Evolutionary conservation across 1,139 yeast genomes (phyloP).

Genomic region (Zhuliangozyma blackwelliae): DNA sequence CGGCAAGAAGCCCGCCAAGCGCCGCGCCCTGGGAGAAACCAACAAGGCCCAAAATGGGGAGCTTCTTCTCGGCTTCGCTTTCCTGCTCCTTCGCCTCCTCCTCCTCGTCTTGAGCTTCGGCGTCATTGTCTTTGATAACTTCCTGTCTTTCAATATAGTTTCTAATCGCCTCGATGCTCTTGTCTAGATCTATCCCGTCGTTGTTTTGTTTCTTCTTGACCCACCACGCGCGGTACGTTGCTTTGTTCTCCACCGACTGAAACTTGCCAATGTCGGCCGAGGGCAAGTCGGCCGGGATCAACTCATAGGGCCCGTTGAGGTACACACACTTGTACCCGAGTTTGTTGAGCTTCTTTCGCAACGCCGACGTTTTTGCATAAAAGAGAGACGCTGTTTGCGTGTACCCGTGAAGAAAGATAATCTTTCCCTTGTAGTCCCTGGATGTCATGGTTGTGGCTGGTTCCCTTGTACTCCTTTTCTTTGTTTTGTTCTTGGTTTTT

Average conservation of each 20-base stretch:
- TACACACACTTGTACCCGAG: constrained; percentile 60
- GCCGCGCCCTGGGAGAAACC: constrained; percentile 49
- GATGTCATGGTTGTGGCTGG: constrained; percentile 1
- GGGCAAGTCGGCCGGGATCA: constrained; percentile 69
- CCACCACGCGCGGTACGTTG: constrained; percentile 38
- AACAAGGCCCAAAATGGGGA: constrained; percentile 38
- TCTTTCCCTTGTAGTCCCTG: constrained; percentile 19
- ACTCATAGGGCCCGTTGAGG: constrained; percentile 67
- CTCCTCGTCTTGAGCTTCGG: constrained; percentile 13
- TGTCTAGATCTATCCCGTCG: constrained; percentile 22
- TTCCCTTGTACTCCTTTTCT: background rate
- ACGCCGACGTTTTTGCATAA: constrained; percentile 45
- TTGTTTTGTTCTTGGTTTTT: no score
- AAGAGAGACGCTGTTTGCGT: constrained; percentile 43
- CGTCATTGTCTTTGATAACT: constrained; percentile 22
- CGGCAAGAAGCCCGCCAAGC: constrained; percentile 44
- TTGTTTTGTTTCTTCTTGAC: constrained; percentile 20
- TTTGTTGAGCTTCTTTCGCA: constrained; percentile 35
- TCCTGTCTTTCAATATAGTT: constrained; percentile 28
- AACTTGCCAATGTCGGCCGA: constrained; percentile 43
- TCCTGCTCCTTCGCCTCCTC: constrained; percentile 20
- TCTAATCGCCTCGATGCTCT: constrained; percentile 26
- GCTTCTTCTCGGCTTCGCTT: constrained; percentile 18
- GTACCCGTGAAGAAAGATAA: constrained; percentile 42
- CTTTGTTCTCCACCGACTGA: constrained; percentile 19